phyloP scores from a whole-genome alignment of 345 rosid genomes.

The Hypericum perforatum region DNA sequence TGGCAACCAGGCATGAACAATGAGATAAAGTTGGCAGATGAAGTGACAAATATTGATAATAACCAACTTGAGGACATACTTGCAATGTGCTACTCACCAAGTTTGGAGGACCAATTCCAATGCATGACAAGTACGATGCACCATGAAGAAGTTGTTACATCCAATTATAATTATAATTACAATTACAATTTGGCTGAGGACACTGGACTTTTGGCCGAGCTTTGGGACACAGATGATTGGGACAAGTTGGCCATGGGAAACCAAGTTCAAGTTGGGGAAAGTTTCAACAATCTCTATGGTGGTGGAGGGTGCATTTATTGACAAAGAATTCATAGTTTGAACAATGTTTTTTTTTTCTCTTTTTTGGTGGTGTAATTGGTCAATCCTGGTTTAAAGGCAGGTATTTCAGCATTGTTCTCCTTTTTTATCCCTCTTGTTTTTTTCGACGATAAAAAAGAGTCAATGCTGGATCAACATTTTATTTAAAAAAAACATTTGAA shows the following conservation, averaged over 20 bases:
- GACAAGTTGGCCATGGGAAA: slow-evolving; percentile 21
- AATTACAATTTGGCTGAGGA: slow-evolving; percentile 23
- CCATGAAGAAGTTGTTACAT: slow-evolving; percentile 9
- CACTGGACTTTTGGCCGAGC: slow-evolving; percentile 34
- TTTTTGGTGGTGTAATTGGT: no score
- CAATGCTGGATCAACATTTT: no score
- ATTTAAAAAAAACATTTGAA: no score
- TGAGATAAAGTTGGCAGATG: slow-evolving; percentile 12
- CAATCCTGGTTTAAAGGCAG: no score
- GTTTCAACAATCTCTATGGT: slow-evolving; percentile 14
- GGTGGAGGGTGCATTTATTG: slow-evolving; percentile 32
- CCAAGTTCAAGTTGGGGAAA: slow-evolving; percentile 18
- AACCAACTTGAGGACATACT: slow-evolving; percentile 13
- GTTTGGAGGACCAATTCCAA: slow-evolving; percentile 20
- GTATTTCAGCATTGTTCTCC: no score
- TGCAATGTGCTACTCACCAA: slow-evolving; percentile 12
- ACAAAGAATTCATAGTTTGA: neutral
- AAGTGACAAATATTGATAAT: neutral
- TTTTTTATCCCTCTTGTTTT: no score
- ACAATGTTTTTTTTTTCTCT: no score
- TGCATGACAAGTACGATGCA: slow-evolving; percentile 21
- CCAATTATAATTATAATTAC: no score
- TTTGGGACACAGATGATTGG: slow-evolving; percentile 44
- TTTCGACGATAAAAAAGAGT: no score
- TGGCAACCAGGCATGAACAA: neutral